phyloP scores from a whole-genome alignment of 2,329 filamentous ascomycete genomes.

The Lachnellula occidentalis region DNA sequence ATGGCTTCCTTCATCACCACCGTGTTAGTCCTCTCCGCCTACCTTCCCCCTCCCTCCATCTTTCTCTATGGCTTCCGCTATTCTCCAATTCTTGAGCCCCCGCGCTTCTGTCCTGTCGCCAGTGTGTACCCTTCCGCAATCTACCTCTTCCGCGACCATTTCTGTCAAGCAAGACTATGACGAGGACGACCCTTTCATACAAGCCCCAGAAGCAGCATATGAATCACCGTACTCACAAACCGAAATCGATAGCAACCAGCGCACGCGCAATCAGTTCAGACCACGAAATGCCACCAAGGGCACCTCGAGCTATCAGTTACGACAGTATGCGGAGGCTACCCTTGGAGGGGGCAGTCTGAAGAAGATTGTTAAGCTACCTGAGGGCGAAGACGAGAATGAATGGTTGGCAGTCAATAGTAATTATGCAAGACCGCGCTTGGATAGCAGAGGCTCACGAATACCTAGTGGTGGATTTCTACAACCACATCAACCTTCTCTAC shows the following conservation, averaged over 20 bases:
- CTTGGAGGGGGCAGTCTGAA: constrained; percentile 89
- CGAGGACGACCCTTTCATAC: constrained; percentile 32
- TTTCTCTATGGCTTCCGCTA: constrained; percentile 25
- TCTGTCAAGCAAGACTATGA: constrained; percentile 8
- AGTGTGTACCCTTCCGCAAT: constrained; percentile 25
- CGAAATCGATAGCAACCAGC: constrained; percentile 61
- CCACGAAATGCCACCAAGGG: constrained; percentile 80
- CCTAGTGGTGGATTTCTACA: constrained; percentile 99
- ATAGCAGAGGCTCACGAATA: constrained; percentile 23
- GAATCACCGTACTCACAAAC: constrained; percentile 34
- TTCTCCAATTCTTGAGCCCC: constrained; percentile 33
- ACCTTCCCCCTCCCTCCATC: constrained; percentile 14
- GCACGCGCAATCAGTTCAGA: constrained; percentile 86
- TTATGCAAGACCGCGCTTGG: constrained; percentile 24
- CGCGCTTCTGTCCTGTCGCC: constrained; percentile 17
- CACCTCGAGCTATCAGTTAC: constrained; percentile 85
- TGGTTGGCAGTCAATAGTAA: constrained; percentile 96
- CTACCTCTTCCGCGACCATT: constrained; percentile 26
- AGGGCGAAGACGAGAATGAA: constrained; percentile 96
- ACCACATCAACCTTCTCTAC: constrained; percentile 98
- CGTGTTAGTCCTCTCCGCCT: constrained; percentile 56
- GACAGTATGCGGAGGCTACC: constrained; percentile 97
- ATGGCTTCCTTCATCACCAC: constrained; percentile 80
- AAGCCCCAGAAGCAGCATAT: constrained; percentile 34
- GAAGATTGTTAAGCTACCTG: constrained; percentile 94